phyloP scores from a whole-genome alignment of 1,139 yeast genomes.

The Saccharomyces hybrid region DNA sequence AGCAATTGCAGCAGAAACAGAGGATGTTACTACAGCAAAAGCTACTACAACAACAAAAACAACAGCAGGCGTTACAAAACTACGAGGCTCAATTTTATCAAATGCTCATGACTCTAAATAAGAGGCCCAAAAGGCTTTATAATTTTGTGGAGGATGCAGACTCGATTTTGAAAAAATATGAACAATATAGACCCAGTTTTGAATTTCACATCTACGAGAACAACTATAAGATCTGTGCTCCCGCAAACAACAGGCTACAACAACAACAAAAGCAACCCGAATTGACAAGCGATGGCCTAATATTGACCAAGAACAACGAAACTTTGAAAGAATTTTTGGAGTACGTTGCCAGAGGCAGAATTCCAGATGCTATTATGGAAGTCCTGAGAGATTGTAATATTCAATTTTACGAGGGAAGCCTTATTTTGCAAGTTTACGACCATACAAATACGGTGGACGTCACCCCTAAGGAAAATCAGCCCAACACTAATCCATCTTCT shows the following conservation, averaged over 20 bases:
- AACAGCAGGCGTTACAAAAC: conserved; percentile 39
- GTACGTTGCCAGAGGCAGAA: conserved; percentile 70
- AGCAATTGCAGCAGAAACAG: conserved; percentile 26
- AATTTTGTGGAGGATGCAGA: conserved; percentile 66
- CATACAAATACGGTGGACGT: conserved; percentile 44
- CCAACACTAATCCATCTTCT: conserved; percentile 4
- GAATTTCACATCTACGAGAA: conserved; percentile 87
- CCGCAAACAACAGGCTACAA: conserved; percentile 34
- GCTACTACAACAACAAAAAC: conserved; percentile 34
- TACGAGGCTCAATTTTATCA: conserved; percentile 39
- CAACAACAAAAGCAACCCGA: conserved; percentile 31
- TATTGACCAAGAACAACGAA: conserved; percentile 76
- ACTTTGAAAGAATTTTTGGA: conserved; percentile 71
- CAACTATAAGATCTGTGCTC: conserved; percentile 53
- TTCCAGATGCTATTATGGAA: conserved; percentile 89
- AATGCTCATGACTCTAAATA: conserved; percentile 26
- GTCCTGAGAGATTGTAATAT: conserved; percentile 80
- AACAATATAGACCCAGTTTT: conserved; percentile 71
- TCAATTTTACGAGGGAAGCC: conserved; percentile 79
- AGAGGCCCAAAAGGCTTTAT: conserved; percentile 40
- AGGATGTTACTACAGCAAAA: conserved; percentile 32
- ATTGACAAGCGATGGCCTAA: conserved; percentile 50
- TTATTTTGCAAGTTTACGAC: conserved; percentile 76
- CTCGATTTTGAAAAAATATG: conserved; percentile 67
- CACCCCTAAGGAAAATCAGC: conserved; percentile 11